Base-by-base conservation (phyloP, 768 basidiomycete species). In the Pisolithus microcarpus region DNA sequence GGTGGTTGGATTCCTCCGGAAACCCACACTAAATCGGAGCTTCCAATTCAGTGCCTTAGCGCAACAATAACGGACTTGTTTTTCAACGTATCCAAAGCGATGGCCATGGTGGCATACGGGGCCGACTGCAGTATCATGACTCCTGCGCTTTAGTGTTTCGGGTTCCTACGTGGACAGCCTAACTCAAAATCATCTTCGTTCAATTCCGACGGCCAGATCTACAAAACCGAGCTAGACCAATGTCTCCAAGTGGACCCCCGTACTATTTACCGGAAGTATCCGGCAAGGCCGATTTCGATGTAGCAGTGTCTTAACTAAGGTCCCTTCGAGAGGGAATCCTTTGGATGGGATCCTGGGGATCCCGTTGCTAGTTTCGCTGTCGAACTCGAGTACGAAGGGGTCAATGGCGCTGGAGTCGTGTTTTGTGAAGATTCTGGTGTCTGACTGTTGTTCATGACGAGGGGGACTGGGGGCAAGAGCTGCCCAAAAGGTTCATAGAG, bases 351-450 rank as follows among this genome's bases (percentile, higher is more conserved):
- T n/a, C 65, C 64, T 38, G 34, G 13, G 4, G 37, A 18, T 11
- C 31, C 30, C 19, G 31, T 36, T 43, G 21, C 38, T 18, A 36
- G 36, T 36, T 58, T 65, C 52, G 36, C 18, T 43, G 24, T 34
- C 5, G 34, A 47, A 51, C 47, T 56, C 21, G 44, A n/a, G 38
- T 56, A 59, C 42, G 55, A 61, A 19, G 61, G 66, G 53, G 53
- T 64, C 59, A 56, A 61, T 21, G 69, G 66, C 21, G 82, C 81
- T 34, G 81, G 76, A 45, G 70, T 67, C 21, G 75, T 79, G n/a
- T 81, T 82, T 61, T 83, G 75, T 19, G 75, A 77, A 26, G 82
- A 83, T 51, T 70, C 78, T 0, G 82, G 82, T 16, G 82, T 84
- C 59, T 77, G 67, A 43, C 74, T 56, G 57, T 62, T 60, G 42